Evolutionary conservation across 2,329 filamentous ascomycete genomes (phyloP).

Genomic region (Alternaria postmessia): DNA sequence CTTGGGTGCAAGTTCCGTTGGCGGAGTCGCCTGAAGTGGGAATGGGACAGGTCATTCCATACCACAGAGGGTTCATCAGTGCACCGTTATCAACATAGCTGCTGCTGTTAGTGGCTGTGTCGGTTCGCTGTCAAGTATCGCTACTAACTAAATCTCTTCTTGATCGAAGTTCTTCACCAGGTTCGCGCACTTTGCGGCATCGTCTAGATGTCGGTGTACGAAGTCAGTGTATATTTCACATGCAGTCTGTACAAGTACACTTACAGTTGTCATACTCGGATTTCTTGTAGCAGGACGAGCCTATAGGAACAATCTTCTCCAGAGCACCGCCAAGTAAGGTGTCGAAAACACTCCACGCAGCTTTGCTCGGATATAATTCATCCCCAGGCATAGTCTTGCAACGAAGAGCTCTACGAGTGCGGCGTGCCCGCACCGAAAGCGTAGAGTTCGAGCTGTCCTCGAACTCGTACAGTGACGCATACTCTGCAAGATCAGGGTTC

Average conservation of each 20-base stretch:
- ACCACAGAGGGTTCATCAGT: constrained; percentile 40
- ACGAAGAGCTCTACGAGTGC: constrained; percentile 18
- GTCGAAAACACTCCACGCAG: constrained; percentile 33
- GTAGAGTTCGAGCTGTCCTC: constrained; percentile 27
- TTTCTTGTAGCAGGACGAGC: constrained; percentile 39
- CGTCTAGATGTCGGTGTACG: constrained; percentile 7
- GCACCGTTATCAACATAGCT: constrained; percentile 37
- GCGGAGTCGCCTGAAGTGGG: constrained; percentile 25
- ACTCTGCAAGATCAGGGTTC: constrained; percentile 27
- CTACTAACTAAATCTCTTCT: constrained; percentile 34
- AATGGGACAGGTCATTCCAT: constrained; percentile 40
- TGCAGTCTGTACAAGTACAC: too few species aligned
- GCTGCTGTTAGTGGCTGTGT: constrained; percentile 1
- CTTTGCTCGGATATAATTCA: constrained; percentile 30
- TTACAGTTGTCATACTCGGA: constrained; percentile 37
- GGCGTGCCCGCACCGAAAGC: constrained; percentile 14
- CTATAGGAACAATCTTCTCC: constrained; percentile 38
- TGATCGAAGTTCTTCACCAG: constrained; percentile 26
- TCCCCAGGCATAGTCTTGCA: constrained; percentile 45
- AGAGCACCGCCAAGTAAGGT: constrained; percentile 35
- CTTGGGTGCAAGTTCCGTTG: constrained; percentile 39
- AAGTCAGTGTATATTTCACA: too few species aligned
- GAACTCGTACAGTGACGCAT: constrained; percentile 50
- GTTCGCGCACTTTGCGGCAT: constrained; percentile 33
- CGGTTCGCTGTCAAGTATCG: background rate